Base-by-base conservation (phyloP, 2,329 filamentous ascomycete genomes). In the Ploettnerulaceae sp. region DNA sequence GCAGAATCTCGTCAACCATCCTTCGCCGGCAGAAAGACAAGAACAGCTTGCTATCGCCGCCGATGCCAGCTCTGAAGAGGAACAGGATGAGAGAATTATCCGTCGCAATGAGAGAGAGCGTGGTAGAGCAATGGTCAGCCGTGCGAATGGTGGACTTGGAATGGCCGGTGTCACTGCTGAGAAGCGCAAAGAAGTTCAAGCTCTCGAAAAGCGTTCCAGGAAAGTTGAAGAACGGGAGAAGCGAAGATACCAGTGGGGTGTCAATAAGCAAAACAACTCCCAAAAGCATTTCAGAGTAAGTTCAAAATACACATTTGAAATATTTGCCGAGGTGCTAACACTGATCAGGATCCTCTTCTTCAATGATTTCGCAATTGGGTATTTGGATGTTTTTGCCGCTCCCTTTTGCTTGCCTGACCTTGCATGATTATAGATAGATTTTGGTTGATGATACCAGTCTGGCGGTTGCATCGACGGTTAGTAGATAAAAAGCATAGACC, bases 1-100 rank as follows among this genome's bases (percentile, higher is more conserved):
- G 49, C 93, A 98, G 70, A 97, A 97, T 68, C 74, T 98, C 33
- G 82, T 85, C 67, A 86, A 81, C 66, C 84, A 95, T 65, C 89
- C 89, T 2, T 82, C 86, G 2, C 71, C 82, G 0, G 84, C 86
- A 48, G 89, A 95, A 68, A 83, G 86, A 44, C 74, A 79, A 47
- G 76, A 83, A 57, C 81, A 80, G 57, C 72, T 83, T 49, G 75
- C 80, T 4, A 77, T 87, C 48, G 76, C 83, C 52, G 68, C 68
- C 14, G 67, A 66, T 42, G 65, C 67, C 45, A 70, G 71, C 17
- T 68, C 72, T 32, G 72, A 74, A 28, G 68, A 71, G 20, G 59
- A 64, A 36, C 62, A 53, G 35, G 58, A 60, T 39, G 36, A 62
- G n/a, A 66, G 68, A 46, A 56, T 73, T 9, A 60, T 61, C 14